Evolutionary conservation across 768 basidiomycete species (phyloP).

Genomic region (Mycena sanguinolenta): DNA sequence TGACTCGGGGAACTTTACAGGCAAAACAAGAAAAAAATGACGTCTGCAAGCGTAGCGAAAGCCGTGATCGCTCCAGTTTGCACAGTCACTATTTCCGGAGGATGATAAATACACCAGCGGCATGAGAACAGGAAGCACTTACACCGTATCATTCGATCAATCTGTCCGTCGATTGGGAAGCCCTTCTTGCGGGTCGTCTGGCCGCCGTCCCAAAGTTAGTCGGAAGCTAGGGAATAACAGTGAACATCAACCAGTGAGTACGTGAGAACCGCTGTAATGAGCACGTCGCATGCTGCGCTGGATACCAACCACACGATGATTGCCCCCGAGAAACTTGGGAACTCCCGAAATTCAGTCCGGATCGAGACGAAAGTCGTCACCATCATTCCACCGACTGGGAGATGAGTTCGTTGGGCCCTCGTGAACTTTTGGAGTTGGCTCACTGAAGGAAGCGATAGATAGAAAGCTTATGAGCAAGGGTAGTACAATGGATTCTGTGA

Average conservation of each 20-base stretch:
- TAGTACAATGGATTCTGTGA: slow-evolving; percentile 21
- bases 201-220: not conserved
- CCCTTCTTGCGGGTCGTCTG: slow-evolving; percentile 53
- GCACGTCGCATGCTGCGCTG: no score
- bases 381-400: slow-evolving; percentile 21
- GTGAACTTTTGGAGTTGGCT: not conserved
- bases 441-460: slow-evolving; percentile 24
- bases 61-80: no score
- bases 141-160: slow-evolving; percentile 53
- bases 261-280: slow-evolving; percentile 36
- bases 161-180: slow-evolving; percentile 50
- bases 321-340: no score
- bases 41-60: no score
- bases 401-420: no score
- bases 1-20: no score
- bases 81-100: no score
- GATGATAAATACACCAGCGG: not conserved
- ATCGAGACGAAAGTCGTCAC: slow-evolving; percentile 22
- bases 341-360: no score
- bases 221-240: not conserved
- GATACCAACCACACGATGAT: no score
- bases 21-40: no score
- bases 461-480: slow-evolving; percentile 22
- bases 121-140: slow-evolving; percentile 5
- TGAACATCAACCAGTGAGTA: slow-evolving; percentile 36